Evolutionary conservation across 140 eudicot genomes (phyloP), one percentile per base, ranked within the genome.

Genomic region (Stevia rebaudiana): DNA sequence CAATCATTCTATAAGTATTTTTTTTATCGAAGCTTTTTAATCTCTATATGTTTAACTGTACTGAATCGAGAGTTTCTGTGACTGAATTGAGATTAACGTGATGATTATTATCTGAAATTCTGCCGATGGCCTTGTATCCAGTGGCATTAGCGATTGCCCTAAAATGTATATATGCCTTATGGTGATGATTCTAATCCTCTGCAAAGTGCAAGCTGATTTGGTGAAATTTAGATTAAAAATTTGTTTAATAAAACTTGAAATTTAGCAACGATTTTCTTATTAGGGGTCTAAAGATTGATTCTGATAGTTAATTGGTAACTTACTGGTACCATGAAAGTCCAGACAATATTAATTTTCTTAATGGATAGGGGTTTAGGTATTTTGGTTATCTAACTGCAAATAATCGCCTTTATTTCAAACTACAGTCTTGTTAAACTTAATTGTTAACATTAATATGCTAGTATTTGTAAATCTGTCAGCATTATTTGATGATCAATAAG

Each of bases 11-110:
- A 30, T 2, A 22, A 5, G 13, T 44, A n/a, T 36, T 11, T 36
- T 36, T 4, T 36, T 7, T 5, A 5, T 36, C 43, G 3, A 52
- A 41, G 36, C 52, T 50, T 35, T 23, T 5, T 40, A 39, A 7
- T 61, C 22, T 15, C 10, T 24, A 5, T 25, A 16, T 39, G 50
- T 61, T 50, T 40, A 8, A 17, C 47, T 2, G 2, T 31, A 15
- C 11, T 58, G 17, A 37, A 68, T 40, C 17, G 40, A 62, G 60
- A 59, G 51, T 39, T 69, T 33, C 6, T 51, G 58, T 51, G 17
- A 12, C 10, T 46, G 21, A 46, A 3, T 3, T 46, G 21, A 46
- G 1, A 16, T 5, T 46, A 46, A 3, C 23, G 11, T 46, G 22
- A 46, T 46, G 16, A 46, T 46, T 16, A 0, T 46, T 46, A 6